Evolutionary conservation across 257 asterid genomes (phyloP), one percentile per base, ranked within the genome.

Genomic region (Nicotiana sylvestris): DNA sequence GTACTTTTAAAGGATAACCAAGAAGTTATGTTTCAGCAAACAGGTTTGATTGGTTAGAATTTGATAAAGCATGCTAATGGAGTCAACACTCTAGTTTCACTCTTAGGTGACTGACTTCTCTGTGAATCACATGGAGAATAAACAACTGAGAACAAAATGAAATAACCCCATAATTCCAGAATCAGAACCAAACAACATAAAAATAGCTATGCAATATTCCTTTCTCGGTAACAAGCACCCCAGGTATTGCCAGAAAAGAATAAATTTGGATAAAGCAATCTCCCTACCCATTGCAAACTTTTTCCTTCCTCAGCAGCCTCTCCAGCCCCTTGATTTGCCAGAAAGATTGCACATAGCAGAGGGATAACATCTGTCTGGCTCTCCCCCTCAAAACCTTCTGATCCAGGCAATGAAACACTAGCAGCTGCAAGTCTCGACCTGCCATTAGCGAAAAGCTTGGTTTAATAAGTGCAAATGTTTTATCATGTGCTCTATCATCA

Each of bases 271-370:
- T 39, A 77, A 60, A 56, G 69, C 74, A 51, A 78, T 81, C 83
- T 33, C 78, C 91, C 87, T 85, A 93, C 97, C 96, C 84, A 89
- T 60, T 91, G 88, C 82, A 92, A 83, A 66, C 70, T 58, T 62
- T 83, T 88, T 56, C 89, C 95, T 82, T 89, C 97, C 83, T 64
- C 92, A 81, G 96, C 89, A 72, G 92, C 95, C 86, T 93, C 97
- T 49, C 92, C 93, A 21, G 89, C 89, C 83, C 96, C 93, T n/a
- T 93, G 97, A 78, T 92, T 92, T 53, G 93, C 92, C 92, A 89
- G 86, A 88, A 92, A 93, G 85, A 93, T 90, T 51, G 96, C 89
- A 85, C 97, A 93, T 81, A 92, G 80, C 33, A 93, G 88, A 37
- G 92, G 89, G 80, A 93, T 90, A 27, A 93, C 87, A 88, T 87